Base-by-base conservation (phyloP, 2,329 filamentous ascomycete genomes). In the Hortaea werneckii region DNA sequence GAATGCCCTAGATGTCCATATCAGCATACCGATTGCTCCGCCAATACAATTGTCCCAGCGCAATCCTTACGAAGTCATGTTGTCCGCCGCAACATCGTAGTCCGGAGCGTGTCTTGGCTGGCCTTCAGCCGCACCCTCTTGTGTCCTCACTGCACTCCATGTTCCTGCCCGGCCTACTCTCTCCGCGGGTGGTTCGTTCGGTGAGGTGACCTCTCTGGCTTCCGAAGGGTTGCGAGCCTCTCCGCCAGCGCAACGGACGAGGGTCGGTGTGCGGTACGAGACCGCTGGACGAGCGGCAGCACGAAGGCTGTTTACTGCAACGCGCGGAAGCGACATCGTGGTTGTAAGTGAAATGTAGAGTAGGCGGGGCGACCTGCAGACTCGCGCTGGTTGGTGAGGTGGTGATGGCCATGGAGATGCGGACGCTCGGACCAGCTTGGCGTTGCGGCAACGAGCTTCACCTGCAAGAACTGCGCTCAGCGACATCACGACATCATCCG, bases 71-170 rank as follows among this genome's bases (percentile, higher is more conserved):
- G 89, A 95, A 54, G 87, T 94, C 52, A 85, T 85, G 69, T 88
- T 89, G 69, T 96, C 90, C 58, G 85, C 76, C 42, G 81, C 81
- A 38, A 83, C 83, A 54, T 77, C 76, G 66, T 94, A 95, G 64
- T 95, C 83, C 50, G 87, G 87, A 58, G 85, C 76, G 65, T 92
- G 86, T 55, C 72, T 74, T 54, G 74, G 65, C 61, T 72, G 68
- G 50, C 69, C 73, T 58, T 76, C 68, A 9, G 66, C 61, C 32
- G 76, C 65, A 20, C 61, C 65, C 53, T 79, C 68, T 54, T 74
- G 63, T 49, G 68, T 70, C 55, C 76, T 72, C 65, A 78, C 61
- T 20, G 70, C 71, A 49, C 51, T 52, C 49, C 51, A n/a, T 43
- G 40, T 34, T 40, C 47, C 44, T 41, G 40, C 42, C 43, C 47